phyloP scores from a whole-genome alignment of 495 filamentous ascomycete genomes.

The Penicillium canescens region DNA sequence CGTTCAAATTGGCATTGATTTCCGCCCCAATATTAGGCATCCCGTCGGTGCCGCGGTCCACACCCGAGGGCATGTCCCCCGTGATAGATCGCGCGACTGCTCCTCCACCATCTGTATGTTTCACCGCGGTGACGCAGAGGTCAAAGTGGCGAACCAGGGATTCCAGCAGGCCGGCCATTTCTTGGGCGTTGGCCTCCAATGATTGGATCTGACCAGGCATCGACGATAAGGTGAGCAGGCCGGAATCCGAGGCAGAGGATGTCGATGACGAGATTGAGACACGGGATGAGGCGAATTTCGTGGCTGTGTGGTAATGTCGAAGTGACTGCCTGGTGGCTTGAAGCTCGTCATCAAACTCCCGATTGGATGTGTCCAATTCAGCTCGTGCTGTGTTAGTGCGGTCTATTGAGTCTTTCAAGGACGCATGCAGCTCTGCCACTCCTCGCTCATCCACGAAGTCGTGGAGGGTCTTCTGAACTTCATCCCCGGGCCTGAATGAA shows the following conservation, averaged over 20 bases:
- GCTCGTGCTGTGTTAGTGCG: constrained; percentile 55
- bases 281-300: constrained; percentile 42
- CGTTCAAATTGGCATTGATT: constrained; percentile 48
- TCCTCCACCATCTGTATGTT: constrained; percentile 86
- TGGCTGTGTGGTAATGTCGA: constrained; percentile 39
- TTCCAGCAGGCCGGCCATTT: constrained; percentile 80
- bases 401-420: constrained; percentile 68
- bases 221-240: constrained; percentile 44
- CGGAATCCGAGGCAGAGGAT: constrained; percentile 36
- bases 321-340: constrained; percentile 62
- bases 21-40: constrained; percentile 60
- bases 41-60: constrained; percentile 51
- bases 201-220: constrained; percentile 68
- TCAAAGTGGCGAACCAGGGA: constrained; percentile 91
- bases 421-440: constrained; percentile 66
- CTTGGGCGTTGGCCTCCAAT: constrained; percentile 75
- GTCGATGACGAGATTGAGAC: constrained; percentile 42
- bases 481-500: constrained; percentile 67
- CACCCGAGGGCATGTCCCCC: constrained; percentile 59
- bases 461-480: constrained; percentile 69
- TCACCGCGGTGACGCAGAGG: constrained; percentile 87
- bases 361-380: constrained; percentile 48
- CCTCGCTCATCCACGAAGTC: constrained; percentile 88
- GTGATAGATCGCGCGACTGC: constrained; percentile 64
- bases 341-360: constrained; percentile 58